These are phyloP conservation scores for Pulveroboletus sp. DNA, from an alignment of 768 basidiomycete genomes.

Conservation along the genomic window DNA sequence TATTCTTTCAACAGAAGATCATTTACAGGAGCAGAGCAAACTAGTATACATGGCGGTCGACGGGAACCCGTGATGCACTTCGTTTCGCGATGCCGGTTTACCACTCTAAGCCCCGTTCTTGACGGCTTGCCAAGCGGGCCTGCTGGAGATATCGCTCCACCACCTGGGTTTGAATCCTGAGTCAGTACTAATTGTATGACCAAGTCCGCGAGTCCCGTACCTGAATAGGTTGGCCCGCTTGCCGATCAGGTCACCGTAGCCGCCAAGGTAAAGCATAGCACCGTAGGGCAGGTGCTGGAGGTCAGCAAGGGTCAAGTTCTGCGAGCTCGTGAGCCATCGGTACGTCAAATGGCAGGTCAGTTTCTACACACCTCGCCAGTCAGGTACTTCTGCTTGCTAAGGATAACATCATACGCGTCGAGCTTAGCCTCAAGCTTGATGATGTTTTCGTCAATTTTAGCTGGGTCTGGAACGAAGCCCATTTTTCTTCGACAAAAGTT, in stretches of 20 bases:
- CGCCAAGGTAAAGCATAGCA: constrained; percentile 18
- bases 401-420: constrained; percentile 49
- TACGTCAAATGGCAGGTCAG: not conserved
- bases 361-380: constrained; percentile 46
- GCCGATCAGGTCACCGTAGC: constrained; percentile 27
- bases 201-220: constrained; percentile 20
- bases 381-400: constrained; percentile 50
- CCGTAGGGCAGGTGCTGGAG: constrained; percentile 53
- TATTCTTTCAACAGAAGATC: no score
- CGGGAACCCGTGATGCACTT: no score
- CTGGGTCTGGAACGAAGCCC: constrained; percentile 17
- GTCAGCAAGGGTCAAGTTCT: constrained; percentile 51
- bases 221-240: constrained; percentile 41
- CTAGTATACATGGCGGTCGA: no score
- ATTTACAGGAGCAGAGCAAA: no score
- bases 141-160: constrained; percentile 45
- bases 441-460: constrained; percentile 11
- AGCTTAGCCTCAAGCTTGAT: constrained; percentile 34
- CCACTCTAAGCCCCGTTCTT: constrained; percentile 34
- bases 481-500: constrained; percentile 3
- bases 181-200: not conserved
- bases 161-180: constrained; percentile 34
- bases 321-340: constrained; percentile 1
- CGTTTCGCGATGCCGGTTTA: no score
- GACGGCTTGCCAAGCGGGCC: constrained; percentile 44